These are phyloP conservation scores for Apostasia shenzhenica DNA, from an alignment of 106 monocot species.

Conservation along the genomic window DNA sequence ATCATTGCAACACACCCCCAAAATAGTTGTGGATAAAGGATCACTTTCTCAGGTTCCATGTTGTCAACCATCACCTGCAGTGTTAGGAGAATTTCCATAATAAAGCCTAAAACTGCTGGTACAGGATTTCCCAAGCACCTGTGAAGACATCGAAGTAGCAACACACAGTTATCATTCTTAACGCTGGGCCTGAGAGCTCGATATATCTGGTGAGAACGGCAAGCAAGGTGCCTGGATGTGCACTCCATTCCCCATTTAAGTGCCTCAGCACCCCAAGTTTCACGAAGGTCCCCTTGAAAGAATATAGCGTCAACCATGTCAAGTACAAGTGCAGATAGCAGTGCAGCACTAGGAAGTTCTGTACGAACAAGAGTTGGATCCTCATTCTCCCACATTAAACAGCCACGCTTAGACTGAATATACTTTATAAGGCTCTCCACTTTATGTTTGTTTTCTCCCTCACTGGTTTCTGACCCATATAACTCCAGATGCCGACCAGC, in stretches of 20 bases:
- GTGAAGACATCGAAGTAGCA: slow-evolving; percentile 88
- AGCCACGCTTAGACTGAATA: slow-evolving; percentile 91
- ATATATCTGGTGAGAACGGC: slow-evolving; percentile 97
- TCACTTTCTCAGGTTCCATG: slow-evolving; percentile 95
- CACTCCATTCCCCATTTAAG: slow-evolving; percentile 98
- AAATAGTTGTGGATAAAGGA: slow-evolving; percentile 96
- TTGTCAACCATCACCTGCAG: slow-evolving; percentile 97
- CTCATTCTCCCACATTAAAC: slow-evolving; percentile 98
- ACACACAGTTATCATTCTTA: slow-evolving; percentile 75
- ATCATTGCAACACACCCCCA: slow-evolving; percentile 98
- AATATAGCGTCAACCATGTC: slow-evolving; percentile 96
- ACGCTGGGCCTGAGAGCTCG: slow-evolving; percentile 83
- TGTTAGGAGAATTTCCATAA: slow-evolving; percentile 93
- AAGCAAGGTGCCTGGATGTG: slow-evolving; percentile 92
- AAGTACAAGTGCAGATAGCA: slow-evolving; percentile 84
- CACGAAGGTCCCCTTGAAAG: slow-evolving; percentile 97
- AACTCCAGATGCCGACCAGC: slow-evolving; percentile 91
- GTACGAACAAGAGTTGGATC: slow-evolving; percentile 69
- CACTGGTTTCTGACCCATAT: slow-evolving; percentile 74
- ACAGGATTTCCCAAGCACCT: slow-evolving; percentile 86
- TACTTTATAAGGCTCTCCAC: slow-evolving; percentile 94
- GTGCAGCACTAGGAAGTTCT: slow-evolving; percentile 70
- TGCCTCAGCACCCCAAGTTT: slow-evolving; percentile 94
- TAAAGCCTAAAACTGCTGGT: slow-evolving; percentile 85
- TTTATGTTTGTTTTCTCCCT: slow-evolving; percentile 88